phyloP scores from a whole-genome alignment of 805 yeast species.

The Cyberlindnera amylophila region DNA sequence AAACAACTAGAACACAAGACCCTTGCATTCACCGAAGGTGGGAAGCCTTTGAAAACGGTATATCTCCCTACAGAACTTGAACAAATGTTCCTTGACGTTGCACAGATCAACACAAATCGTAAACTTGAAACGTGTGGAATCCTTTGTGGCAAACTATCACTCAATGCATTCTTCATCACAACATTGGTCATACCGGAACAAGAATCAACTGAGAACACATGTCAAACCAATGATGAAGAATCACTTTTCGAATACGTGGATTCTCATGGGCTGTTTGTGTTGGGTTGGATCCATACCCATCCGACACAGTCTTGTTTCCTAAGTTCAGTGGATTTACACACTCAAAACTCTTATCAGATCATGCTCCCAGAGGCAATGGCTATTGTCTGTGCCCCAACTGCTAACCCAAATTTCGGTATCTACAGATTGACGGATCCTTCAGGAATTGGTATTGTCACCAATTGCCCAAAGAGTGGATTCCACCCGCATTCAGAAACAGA shows the following conservation, averaged over 20 bases:
- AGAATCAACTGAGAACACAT: constrained; percentile 58
- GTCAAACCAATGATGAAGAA: constrained; percentile 59
- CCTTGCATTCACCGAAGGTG: constrained; percentile 48
- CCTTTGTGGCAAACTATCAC: constrained; percentile 55
- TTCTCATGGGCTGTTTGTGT: constrained; percentile 50
- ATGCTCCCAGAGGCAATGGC: constrained; percentile 71
- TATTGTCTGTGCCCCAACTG: constrained; percentile 57
- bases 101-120: constrained; percentile 44
- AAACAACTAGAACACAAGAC: constrained; percentile 33
- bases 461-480: constrained; percentile 48
- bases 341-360: constrained; percentile 64
- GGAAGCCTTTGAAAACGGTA: constrained; percentile 48
- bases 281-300: constrained; percentile 76
- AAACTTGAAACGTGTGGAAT: constrained; percentile 66
- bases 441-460: constrained; percentile 52
- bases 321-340: constrained; percentile 63
- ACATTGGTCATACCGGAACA: constrained; percentile 61
- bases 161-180: constrained; percentile 62
- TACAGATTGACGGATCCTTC: constrained; percentile 65
- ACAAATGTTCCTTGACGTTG: constrained; percentile 40
- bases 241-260: constrained; percentile 53
- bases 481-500: constrained; percentile 57
- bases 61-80: constrained; percentile 46
- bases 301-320: constrained; percentile 71
- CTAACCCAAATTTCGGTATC: constrained; percentile 42